Percentiles rank a stretch among this genome's conserved stretches.
These are phyloP conservation scores for Lolium rigidum DNA, from an alignment of 176 grass and related monocot species.

Conservation along the genomic window DNA sequence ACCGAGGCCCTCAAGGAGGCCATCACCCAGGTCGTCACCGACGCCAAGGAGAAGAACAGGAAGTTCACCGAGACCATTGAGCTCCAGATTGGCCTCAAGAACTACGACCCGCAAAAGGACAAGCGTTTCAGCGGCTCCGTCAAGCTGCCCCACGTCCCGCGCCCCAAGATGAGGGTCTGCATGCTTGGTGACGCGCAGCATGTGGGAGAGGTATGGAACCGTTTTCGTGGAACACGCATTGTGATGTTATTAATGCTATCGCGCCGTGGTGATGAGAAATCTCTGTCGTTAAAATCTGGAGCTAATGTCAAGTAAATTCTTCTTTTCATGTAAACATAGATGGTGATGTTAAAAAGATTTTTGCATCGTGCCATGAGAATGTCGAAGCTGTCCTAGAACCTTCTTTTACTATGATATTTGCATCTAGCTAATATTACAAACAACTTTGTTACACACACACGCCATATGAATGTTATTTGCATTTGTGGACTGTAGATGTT, in stretches of 20 bases:
- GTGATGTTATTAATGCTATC: not conserved
- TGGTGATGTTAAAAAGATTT: not conserved
- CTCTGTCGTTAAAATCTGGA: not conserved
- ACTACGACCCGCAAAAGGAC: slow-evolving; percentile 74
- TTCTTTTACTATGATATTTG: not conserved
- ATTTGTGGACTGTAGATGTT: not conserved
- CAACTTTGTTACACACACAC: too few relatives aligned
- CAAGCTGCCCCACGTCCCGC: slow-evolving; percentile 66
- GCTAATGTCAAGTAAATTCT: too few relatives aligned
- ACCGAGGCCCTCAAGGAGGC: slow-evolving; percentile 57
- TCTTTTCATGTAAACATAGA: too few relatives aligned
- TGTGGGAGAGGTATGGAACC: slow-evolving; percentile 52
- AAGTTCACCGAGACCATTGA: slow-evolving; percentile 59
- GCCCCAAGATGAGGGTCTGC: slow-evolving; percentile 79
- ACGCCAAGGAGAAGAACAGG: slow-evolving; percentile 60
- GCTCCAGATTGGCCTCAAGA: slow-evolving; percentile 70
- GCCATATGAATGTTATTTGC: not conserved
- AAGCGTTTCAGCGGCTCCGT: slow-evolving; percentile 72
- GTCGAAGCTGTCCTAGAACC: not conserved
- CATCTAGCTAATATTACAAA: not conserved
- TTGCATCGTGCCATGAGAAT: not conserved
- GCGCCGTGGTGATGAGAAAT: not conserved
- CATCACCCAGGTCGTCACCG: slow-evolving; percentile 49
- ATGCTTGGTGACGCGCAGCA: slow-evolving; percentile 76
- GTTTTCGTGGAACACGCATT: not conserved